A percentile compares a stretch with the other conserved stretches of the same genome.
phyloP scores from a whole-genome alignment of 2,329 filamentous ascomycete genomes.

The Colletotrichum incanum region DNA sequence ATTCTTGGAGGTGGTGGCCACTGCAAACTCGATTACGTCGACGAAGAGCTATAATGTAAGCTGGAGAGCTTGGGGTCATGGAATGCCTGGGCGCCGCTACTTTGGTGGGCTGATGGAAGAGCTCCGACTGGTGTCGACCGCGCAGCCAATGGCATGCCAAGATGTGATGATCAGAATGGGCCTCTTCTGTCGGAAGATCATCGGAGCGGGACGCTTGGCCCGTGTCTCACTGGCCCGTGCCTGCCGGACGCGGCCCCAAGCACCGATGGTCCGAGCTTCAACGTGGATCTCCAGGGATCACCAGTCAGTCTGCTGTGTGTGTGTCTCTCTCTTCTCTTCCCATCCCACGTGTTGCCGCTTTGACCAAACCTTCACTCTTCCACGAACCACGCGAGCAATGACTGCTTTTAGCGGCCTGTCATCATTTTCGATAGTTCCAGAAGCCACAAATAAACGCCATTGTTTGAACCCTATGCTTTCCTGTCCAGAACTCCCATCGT shows the following conservation, averaged over 20 bases:
- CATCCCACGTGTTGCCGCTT: constrained; percentile 19
- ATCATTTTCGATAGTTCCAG: constrained; percentile 14
- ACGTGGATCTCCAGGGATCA: constrained; percentile 17
- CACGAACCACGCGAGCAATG: not conserved
- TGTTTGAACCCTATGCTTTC: not conserved
- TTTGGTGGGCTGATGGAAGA: constrained; percentile 8
- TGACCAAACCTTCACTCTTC: constrained; percentile 6
- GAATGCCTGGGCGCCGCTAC: not conserved
- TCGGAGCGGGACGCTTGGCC: constrained; percentile 16
- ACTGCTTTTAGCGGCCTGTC: constrained; percentile 15
- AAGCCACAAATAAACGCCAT: constrained; percentile 5
- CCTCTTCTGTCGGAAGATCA: constrained; percentile 16
- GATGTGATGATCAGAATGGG: not conserved
- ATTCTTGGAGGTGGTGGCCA: not conserved
- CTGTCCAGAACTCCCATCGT: not conserved
- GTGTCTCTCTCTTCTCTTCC: not conserved
- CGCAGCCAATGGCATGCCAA: not conserved
- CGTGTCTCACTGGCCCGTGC: constrained; percentile 20
- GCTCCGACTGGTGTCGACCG: not conserved
- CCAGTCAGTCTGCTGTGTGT: not conserved
- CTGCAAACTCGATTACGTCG: constrained; percentile 19
- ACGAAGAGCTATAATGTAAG: not conserved
- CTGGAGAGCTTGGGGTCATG: not conserved
- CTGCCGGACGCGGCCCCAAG: not conserved
- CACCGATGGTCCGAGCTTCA: constrained; percentile 23